Conservation (phyloP, 164 flowering plant genomes). For the Nelumbo lutea region DNA sequence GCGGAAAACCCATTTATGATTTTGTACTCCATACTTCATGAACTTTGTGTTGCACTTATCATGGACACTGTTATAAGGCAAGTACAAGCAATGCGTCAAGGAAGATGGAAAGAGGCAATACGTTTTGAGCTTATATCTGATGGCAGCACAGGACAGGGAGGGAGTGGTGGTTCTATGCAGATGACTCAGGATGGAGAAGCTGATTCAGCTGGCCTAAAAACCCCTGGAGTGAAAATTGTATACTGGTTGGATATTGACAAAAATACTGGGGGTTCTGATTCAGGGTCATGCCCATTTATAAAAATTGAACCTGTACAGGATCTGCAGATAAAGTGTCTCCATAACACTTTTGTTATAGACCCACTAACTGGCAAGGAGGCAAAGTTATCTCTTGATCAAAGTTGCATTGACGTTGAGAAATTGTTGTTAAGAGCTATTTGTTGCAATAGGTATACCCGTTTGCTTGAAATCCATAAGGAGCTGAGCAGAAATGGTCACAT, state of each 20-base stretch:
- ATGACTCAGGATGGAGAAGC: slow-evolving; percentile 71
- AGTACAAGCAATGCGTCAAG: slow-evolving; percentile 73
- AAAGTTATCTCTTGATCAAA: slow-evolving; percentile 66
- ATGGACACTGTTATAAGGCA: slow-evolving; percentile 98
- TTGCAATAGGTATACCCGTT: slow-evolving; percentile 81
- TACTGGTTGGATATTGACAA: slow-evolving; percentile 87
- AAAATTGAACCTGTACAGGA: slow-evolving; percentile 92
- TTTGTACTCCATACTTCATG: slow-evolving; percentile 87
- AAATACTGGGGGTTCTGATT: slow-evolving; percentile 46
- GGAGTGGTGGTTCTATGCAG: slow-evolving; percentile 39
- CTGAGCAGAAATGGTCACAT: slow-evolving; percentile 66
- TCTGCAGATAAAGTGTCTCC: slow-evolving; percentile 72
- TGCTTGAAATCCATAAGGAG: slow-evolving; percentile 81
- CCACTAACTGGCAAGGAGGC: slow-evolving; percentile 84
- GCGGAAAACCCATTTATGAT: slow-evolving; percentile 73
- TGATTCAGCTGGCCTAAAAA: slow-evolving; percentile 67
- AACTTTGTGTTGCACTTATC: slow-evolving; percentile 78
- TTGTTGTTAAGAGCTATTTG: slow-evolving; percentile 75
- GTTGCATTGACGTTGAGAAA: slow-evolving; percentile 92
- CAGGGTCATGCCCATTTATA: slow-evolving; percentile 61
- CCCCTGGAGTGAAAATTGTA: slow-evolving; percentile 79
- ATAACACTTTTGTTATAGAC: slow-evolving; percentile 82
- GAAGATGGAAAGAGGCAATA: slow-evolving; percentile 96
- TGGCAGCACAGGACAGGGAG: slow-evolving; percentile 45
- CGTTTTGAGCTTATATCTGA: slow-evolving; percentile 87